A percentile compares a stretch with the other conserved stretches of the same genome.
Evolutionary conservation across 2,329 filamentous ascomycete genomes (phyloP).

Genomic region (Fusarium sp.): DNA sequence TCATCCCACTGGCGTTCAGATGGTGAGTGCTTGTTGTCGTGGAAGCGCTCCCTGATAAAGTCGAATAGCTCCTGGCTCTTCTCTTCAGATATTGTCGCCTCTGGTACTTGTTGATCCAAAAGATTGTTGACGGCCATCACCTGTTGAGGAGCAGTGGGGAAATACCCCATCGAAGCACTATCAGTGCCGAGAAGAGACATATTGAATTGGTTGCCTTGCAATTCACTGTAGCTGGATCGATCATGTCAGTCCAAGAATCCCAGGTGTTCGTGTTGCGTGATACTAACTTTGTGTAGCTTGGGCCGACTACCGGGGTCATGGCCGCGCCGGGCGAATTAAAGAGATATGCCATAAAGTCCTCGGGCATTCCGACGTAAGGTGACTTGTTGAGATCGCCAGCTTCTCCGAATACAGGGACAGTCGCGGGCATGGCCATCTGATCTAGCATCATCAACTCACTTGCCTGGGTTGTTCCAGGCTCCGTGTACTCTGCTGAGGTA

Average conservation of each 20-base stretch:
- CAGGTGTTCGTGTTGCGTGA: neutral
- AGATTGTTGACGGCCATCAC: slow-evolving; percentile 92
- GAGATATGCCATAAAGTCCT: slow-evolving; percentile 87
- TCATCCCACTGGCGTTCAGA: slow-evolving; percentile 79
- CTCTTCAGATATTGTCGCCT: slow-evolving; percentile 85
- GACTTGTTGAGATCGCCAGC: slow-evolving; percentile 84
- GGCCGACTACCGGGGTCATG: slow-evolving; percentile 59
- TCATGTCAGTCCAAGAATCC: slow-evolving; percentile 36
- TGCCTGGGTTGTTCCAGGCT: slow-evolving; percentile 56
- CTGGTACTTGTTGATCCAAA: slow-evolving; percentile 81
- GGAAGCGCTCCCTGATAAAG: slow-evolving; percentile 83
- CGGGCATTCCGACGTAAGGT: slow-evolving; percentile 83
- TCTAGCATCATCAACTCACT: slow-evolving; percentile 70
- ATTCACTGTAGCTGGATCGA: slow-evolving; percentile 61
- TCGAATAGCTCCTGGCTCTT: slow-evolving; percentile 87
- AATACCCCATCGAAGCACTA: slow-evolving; percentile 62
- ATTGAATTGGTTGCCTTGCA: slow-evolving; percentile 54
- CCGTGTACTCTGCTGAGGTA: slow-evolving; percentile 56
- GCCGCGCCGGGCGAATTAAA: slow-evolving; percentile 67
- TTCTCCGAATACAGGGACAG: slow-evolving; percentile 87
- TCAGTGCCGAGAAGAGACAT: slow-evolving; percentile 62
- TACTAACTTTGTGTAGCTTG: slow-evolving; percentile 59
- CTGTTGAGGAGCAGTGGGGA: slow-evolving; percentile 73
- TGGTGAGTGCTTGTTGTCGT: slow-evolving; percentile 80
- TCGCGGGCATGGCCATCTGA: slow-evolving; percentile 71